Base-by-base conservation (phyloP, 225 moss, liverwort and hornwort genomes). In the Polytrichum commune region DNA sequence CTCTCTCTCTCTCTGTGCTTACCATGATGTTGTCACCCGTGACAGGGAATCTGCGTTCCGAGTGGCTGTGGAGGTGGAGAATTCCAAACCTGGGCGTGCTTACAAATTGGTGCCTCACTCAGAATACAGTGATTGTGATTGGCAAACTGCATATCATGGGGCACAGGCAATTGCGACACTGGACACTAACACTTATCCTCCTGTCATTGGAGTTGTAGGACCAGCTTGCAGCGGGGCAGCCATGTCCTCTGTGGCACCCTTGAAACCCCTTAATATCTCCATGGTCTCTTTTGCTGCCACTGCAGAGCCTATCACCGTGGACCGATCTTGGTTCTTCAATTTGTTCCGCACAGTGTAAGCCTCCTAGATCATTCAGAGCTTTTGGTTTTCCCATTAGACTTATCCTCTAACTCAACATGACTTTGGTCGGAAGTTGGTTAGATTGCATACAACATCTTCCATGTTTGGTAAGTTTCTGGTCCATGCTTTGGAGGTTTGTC, bases 341-440 rank as follows among this genome's bases (percentile, higher is more conserved):
- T 90, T 95, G 55, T 95, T 88, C 64, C 95, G 95, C 62, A 92
- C 91, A 53, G 95, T 95, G 95, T 95, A 84, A 75, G 92, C 71
- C 27, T 53, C 19, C 56, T 54, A 46, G 32, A 26, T 29, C 25
- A 8, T 56, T 23, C 13, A 64, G 8, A 64, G 46, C 46, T 46
- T 46, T 62, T 62, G 8, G 62, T 23, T 22, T 26, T n/a, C 62
- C 27, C 62, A 23, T n/a, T 9, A 62, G 23, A 62, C 9, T n/a
- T 27, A 7, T 6, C 6, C 16, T 46, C 16, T 13, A 46, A 46
- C 46, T 46, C 46, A 16, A 2, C 46, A 46, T 46, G 46, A 46
- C 46, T 46, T 16, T 16, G 46, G 46, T 13, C 13, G 4, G 46
- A 16, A 46, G 13, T 46, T 46, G 46, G 46, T 46, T 46, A 3